Base-by-base conservation (phyloP, 2,329 filamentous ascomycete genomes). In the Diaporthe vaccinii region DNA sequence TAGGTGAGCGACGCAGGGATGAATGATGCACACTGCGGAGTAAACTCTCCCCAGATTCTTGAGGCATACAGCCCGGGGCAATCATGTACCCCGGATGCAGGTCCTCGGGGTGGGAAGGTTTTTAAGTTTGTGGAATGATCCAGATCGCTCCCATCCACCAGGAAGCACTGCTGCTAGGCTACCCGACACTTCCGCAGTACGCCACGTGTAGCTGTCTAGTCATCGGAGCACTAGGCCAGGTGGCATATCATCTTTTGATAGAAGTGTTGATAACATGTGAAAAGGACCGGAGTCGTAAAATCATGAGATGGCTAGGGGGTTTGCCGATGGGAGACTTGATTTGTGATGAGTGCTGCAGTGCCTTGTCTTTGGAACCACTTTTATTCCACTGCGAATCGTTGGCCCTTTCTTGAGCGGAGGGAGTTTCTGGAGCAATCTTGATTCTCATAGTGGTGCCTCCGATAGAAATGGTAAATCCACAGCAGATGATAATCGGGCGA, bases 1-100 rank as follows among this genome's bases (percentile, higher is more conserved):
- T 28, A 22, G 7, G 65, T 55, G 49, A 55, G 65, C 65, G 65
- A 34, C 49, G 46, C 65, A 69, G 65, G 65, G 65, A 69, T 69
- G 34, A 69, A 53, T 69, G 65, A 55, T 69, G 49, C 34, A 69
- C 3, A n/a, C 34, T 69, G 49, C 49, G 65, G 46, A 69, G 65
- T 41, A 55, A 69, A 69, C 49, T 53, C 28, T 39, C 62, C 62
- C 62, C 46, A 53, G 62, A 53, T 68, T 68, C 46, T 36, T 17
- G 12, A 53, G 44, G 46, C 17, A 4, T 53, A 5, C 28, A 55
- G 34, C 8, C 49, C n/a, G 22, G 49, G 46, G 31, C 49, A 55
- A 55, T 55, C 34, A 69, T 55, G 46, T 69, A 69, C 65, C 65
- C 49, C 65, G 65, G 65, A 55, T 41, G 49, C 49, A 55, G 34